Evolutionary conservation across 2,329 filamentous ascomycete species (phyloP), one percentile per base, ranked within the genome.

Genomic region (Pseudohalonectria lignicola): DNA sequence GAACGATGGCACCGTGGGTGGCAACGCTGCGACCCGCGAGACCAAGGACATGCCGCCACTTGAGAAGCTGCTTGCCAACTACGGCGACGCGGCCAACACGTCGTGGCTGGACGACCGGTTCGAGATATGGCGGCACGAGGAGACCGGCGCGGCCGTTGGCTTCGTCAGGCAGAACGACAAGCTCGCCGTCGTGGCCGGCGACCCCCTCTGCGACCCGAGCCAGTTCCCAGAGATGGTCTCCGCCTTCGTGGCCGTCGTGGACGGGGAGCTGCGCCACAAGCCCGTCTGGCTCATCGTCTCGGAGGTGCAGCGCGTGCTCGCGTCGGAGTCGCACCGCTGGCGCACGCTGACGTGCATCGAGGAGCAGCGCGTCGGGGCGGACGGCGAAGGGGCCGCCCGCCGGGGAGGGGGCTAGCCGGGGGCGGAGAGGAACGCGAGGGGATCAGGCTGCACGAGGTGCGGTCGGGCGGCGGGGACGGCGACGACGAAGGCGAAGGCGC

Each of bases 81-180:
- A 95, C 49, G 88, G 88, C 44, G 88, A 95, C 58, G 86, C 88
- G 2, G 87, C 86, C 35, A 93, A 94, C 53, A 95, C 88, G 0
- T 92, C 86, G 0, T 95, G 87, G 86, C 74, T 92, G 7, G 88
- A 95, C 55, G 83, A 87, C 6, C 79, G 86, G 6, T 94, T 88
- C 56, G 72, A 85, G 52, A 79, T 94, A 41, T 95, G 86, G 86
- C 79, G 88, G 21, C 86, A 94, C 53, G 62, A 73, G 17, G 57
- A 64, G 25, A 90, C 83, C 2, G 88, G 88, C 35, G 88, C 87
- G 0, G 87, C 87, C 5, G 71, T 94, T 25, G 84, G 86, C 10
- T 95, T 85, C 53, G 84, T 92, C 2, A 75, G 77, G 33, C 76
- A 82, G 46, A 77, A 76, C 50, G 50, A 49, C 2, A 82, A 82